These are phyloP conservation scores for Apiospora rasikravindrae DNA, from an alignment of 2,329 filamentous ascomycete genomes.

Conservation along the genomic window DNA sequence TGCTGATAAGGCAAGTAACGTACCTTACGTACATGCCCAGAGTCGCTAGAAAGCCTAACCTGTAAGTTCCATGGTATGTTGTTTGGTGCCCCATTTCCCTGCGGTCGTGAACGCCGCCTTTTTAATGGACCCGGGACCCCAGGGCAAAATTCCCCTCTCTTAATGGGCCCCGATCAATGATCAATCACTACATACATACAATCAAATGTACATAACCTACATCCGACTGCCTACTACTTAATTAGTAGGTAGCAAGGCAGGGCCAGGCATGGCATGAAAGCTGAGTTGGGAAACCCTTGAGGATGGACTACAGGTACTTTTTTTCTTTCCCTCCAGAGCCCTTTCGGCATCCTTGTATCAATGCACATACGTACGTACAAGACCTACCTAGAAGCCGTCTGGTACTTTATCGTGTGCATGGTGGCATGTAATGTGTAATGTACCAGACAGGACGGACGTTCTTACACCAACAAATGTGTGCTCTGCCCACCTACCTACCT, in stretches of 20 bases:
- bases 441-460: not conserved
- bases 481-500: not conserved
- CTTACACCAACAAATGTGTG: not conserved
- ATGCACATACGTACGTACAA: not conserved
- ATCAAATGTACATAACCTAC: too few relatives aligned
- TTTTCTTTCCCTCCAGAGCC: not conserved
- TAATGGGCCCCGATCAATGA: not conserved
- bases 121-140: not conserved
- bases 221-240: not conserved
- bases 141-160: slow-evolving; percentile 8
- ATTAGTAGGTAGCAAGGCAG: not conserved
- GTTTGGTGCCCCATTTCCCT: not conserved
- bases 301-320: not conserved
- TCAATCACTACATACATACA: not conserved
- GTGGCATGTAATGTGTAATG: not conserved
- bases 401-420: slow-evolving; percentile 11
- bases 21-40: not conserved
- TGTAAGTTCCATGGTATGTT: slow-evolving; percentile 2
- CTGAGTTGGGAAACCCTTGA: not conserved
- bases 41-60: not conserved
- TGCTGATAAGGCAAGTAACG: not conserved
- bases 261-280: not conserved
- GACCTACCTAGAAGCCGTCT: not conserved
- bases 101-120: not conserved
- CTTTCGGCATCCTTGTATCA: not conserved